These are phyloP conservation scores for Arabidopsis hybrid DNA, from an alignment of 441 rosid genomes.

Conservation along the genomic window DNA sequence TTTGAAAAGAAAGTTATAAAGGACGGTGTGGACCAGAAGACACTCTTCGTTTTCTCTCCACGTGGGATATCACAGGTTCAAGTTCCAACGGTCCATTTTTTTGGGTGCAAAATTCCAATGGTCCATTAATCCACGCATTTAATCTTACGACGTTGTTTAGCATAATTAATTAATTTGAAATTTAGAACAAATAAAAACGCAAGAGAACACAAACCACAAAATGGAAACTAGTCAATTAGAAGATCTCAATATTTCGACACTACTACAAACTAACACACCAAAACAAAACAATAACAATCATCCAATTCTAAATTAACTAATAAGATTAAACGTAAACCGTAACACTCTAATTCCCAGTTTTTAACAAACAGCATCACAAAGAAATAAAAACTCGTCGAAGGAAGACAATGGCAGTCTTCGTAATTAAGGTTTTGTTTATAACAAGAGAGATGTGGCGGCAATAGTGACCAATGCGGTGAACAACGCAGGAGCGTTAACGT, in stretches of 20 bases:
- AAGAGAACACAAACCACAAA: neutral
- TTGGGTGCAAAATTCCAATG: neutral
- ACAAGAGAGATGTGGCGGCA: constrained; percentile 18
- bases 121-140: constrained; percentile 7
- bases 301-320: neutral
- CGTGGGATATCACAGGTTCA: constrained; percentile 29
- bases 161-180: too few relatives aligned
- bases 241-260: constrained; percentile 18
- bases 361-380: constrained; percentile 26
- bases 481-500: constrained; percentile 53
- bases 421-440: constrained; percentile 25
- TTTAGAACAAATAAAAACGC: neutral
- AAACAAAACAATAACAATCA: constrained; percentile 5
- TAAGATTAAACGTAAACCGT: constrained; percentile 20
- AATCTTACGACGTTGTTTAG: neutral
- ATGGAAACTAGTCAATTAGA: neutral
- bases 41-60: constrained; percentile 8
- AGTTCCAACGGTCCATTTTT: neutral
- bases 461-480: constrained; percentile 37
- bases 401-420: constrained; percentile 14
- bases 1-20: neutral
- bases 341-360: constrained; percentile 26
- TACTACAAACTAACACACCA: constrained; percentile 9
- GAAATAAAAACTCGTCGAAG: neutral
- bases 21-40: constrained; percentile 14